Base-by-base conservation (phyloP, 1,284 basidiomycete genomes). In the Tilletia indica region DNA sequence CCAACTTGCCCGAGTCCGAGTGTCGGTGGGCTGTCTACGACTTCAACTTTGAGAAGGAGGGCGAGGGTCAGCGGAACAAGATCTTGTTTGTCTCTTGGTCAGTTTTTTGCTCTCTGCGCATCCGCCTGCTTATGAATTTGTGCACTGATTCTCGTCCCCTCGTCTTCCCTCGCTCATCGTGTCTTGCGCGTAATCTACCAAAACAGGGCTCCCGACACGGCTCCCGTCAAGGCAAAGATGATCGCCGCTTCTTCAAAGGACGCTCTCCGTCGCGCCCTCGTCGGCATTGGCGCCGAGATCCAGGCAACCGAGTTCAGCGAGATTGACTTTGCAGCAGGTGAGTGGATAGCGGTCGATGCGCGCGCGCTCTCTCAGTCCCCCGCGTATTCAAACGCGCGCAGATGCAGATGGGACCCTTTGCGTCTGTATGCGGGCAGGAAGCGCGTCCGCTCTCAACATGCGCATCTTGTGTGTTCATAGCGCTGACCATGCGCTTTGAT, bases 201-300 rank as follows among this genome's bases (percentile, higher is more conserved):
- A n/a, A 31, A 31, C 12, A 97, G 94, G 94, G 89, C 91, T 34
- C 96, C 96, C 74, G 94, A 97, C 83, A 87, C 87, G 56, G 90
- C 94, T 69, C 92, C 90, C 87, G 88, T 97, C 86, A 95, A 91
- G 87, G 87, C 89, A 83, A 98, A 97, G 91, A 98, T 99, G 95
- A 83, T 97, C 80, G 93, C 90, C 86, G 92, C 96, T 56, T 91
- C 94, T 34, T 98, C 96, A 76, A 93, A 91, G 86, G 93, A 95
- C 58, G 92, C 91, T 12, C 86, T 99, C 72, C 89, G 90, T 83
- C 89, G 89, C 75, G 84, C 88, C 63, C 97, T 75, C 85, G 83
- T 89, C 21, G 93, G 93, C 64, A 88, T 94, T 77, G 87, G 88
- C 0, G 73, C 88, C 76, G 93, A 97, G 85, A 89, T 98, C 77